Conservation (phyloP, 1,139 yeast genomes). For the Geotrichum carabidarum region DNA sequence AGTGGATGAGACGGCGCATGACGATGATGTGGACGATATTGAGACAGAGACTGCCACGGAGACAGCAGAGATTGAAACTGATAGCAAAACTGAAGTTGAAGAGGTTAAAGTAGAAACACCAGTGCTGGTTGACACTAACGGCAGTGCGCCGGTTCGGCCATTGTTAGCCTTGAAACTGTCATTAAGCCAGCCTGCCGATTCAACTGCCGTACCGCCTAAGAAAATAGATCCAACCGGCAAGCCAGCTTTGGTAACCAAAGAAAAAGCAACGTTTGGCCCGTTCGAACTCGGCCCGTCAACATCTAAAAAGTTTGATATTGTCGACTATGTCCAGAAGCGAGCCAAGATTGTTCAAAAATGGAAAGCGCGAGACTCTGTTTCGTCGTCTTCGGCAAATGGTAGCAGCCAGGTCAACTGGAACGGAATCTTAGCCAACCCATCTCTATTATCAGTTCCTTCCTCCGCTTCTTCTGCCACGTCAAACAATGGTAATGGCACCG, state of each 20-base stretch:
- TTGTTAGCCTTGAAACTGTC: neutral
- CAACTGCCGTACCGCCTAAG: constrained; percentile 22
- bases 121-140: neutral
- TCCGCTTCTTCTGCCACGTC: neutral
- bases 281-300: constrained; percentile 17
- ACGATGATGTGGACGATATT: constrained; percentile 26
- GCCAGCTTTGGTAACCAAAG: constrained; percentile 11
- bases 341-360: constrained; percentile 15
- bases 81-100: constrained; percentile 24
- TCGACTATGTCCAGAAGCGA: constrained; percentile 20
- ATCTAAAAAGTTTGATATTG: constrained; percentile 21
- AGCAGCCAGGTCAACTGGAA: neutral
- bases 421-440: neutral
- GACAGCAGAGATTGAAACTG: constrained; percentile 18
- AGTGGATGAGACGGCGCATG: constrained; percentile 29
- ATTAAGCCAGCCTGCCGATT: constrained; percentile 2
- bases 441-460: neutral
- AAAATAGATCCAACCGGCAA: neutral
- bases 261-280: constrained; percentile 18
- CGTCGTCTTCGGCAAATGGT: neutral
- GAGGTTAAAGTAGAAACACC: neutral
- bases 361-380: neutral
- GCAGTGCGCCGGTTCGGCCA: neutral
- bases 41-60: constrained; percentile 26
- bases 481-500: no score